Evolutionary conservation across 768 basidiomycete genomes (phyloP), one percentile per base, ranked within the genome.

Genomic region (Boletellus sp.): DNA sequence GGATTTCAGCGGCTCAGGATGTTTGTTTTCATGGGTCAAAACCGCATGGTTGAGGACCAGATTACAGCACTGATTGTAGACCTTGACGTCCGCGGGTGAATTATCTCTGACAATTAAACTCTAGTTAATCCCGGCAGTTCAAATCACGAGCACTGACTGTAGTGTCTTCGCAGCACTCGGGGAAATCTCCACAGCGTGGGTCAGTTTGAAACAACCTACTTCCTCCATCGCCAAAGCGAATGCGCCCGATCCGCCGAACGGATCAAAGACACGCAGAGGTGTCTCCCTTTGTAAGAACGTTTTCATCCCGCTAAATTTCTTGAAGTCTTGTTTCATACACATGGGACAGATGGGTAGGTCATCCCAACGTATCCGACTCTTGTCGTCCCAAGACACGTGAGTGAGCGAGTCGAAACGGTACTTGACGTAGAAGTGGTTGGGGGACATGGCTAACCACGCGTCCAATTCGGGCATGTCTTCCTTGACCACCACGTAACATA

Each of bases 51-150:
- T 70, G 3, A 90, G 72, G 19, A 87, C 71, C 7, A 72, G 60
- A 53, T 90, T 92, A 2, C 79, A 77, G 52, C 87, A 89, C 48
- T 88, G 83, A 47, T 90, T 89, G 54, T 83, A 83, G 0, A 88
- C 77, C 2, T 68, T 66, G 2, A 77, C 73, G 2, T 72, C 55
- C 1, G 78, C 71, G 11, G 75, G 78, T 54, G 87, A 85, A 19
- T 74, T 67, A 42, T 81, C 84, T 50, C 49, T 60, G 50, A 23
- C 13, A 42, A 45, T 52, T 36, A 12, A 40, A 38, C 33, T 47
- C n/a, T 50, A 42, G 55, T 41, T 34, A 36, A 31, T 42, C 8
- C 16, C 35, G 22, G 40, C 13, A 5, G 20, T 17, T 2, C 34
- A 33, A 34, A 26, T 45, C 10, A 48, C 51, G 9, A 2, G 26